Percentiles rank a stretch among this genome's conserved stretches.
Evolutionary conservation across 2,329 filamentous ascomycete genomes (phyloP).

Genomic region (Thyridium curvatum): DNA sequence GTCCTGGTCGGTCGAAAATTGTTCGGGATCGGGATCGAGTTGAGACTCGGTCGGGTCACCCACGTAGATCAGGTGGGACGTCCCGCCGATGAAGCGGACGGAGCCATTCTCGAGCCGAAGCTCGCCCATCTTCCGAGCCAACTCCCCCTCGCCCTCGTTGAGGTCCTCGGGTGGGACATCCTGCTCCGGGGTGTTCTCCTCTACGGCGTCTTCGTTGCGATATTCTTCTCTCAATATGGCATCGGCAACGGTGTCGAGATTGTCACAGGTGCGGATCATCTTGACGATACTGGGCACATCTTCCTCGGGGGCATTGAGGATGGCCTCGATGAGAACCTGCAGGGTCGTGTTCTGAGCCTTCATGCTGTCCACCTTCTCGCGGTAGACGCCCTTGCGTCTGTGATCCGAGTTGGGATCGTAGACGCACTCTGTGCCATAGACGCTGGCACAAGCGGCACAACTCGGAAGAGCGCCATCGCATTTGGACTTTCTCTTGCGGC

Average conservation of each 20-base stretch:
- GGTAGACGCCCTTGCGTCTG: constrained; percentile 92
- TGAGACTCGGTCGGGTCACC: constrained; percentile 35
- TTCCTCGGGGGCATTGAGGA: constrained; percentile 85
- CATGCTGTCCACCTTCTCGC: constrained; percentile 82
- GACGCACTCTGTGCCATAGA: constrained; percentile 84
- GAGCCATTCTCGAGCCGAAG: constrained; percentile 80
- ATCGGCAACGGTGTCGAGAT: constrained; percentile 49
- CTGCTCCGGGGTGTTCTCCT: constrained; percentile 12
- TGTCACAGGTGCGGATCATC: constrained; percentile 82
- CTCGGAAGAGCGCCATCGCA: constrained; percentile 89
- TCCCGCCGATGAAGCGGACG: constrained; percentile 87
- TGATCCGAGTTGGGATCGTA: constrained; percentile 97
- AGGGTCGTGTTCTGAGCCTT: constrained; percentile 84
- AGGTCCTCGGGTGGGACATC: constrained; percentile 16
- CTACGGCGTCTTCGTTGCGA: constrained; percentile 31
- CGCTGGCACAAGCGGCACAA: constrained; percentile 92
- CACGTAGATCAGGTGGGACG: constrained; percentile 85
- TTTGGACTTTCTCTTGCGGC: constrained; percentile 73
- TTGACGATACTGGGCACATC: constrained; percentile 76
- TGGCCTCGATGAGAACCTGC: constrained; percentile 87
- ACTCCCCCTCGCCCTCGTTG: constrained; percentile 62
- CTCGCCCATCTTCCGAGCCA: constrained; percentile 91
- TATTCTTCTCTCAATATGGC: constrained; percentile 40
- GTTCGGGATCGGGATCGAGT: constrained; percentile 20
- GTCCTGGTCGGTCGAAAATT: constrained; percentile 45